A percentile compares a stretch with the other conserved stretches of the same genome.
These are phyloP conservation scores for Populus simonii DNA, from an alignment of 345 rosid genomes.

Conservation along the genomic window DNA sequence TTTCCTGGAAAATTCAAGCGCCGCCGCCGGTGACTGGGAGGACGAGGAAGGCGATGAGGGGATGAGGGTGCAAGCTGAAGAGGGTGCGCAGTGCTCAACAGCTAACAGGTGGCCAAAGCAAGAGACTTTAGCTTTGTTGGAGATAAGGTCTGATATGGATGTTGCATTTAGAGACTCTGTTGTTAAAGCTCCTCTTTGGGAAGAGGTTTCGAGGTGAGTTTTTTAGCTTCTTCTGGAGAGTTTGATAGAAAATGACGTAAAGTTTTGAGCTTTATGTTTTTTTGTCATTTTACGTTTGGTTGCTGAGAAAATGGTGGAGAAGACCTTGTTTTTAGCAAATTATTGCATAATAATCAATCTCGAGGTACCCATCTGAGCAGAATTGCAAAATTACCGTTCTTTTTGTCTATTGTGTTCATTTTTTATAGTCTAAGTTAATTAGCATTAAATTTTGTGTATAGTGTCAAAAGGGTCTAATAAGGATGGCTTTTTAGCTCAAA, in stretches of 20 bases:
- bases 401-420: background rate
- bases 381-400: background rate
- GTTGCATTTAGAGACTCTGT: conserved; percentile 19
- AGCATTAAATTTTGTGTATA: background rate
- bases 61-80: conserved; percentile 28
- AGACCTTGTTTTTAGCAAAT: background rate
- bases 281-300: background rate
- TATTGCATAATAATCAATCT: background rate
- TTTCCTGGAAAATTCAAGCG: conserved; percentile 27
- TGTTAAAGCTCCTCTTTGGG: conserved; percentile 31
- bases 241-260: background rate
- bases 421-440: background rate
- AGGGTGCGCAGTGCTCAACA: conserved; percentile 34
- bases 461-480: conserved; percentile 2
- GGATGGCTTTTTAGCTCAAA: background rate
- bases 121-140: conserved; percentile 27
- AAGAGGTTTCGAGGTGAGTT: conserved; percentile 31
- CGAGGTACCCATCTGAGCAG: background rate
- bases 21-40: conserved; percentile 12
- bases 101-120: conserved; percentile 31
- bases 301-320: background rate
- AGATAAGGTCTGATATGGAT: conserved; percentile 32
- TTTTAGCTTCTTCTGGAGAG: conserved; percentile 7
- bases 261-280: background rate
- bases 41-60: conserved; percentile 26